These are phyloP conservation scores for Zygoascus flipseniorum DNA, from an alignment of 805 yeast species.

Conservation along the genomic window DNA sequence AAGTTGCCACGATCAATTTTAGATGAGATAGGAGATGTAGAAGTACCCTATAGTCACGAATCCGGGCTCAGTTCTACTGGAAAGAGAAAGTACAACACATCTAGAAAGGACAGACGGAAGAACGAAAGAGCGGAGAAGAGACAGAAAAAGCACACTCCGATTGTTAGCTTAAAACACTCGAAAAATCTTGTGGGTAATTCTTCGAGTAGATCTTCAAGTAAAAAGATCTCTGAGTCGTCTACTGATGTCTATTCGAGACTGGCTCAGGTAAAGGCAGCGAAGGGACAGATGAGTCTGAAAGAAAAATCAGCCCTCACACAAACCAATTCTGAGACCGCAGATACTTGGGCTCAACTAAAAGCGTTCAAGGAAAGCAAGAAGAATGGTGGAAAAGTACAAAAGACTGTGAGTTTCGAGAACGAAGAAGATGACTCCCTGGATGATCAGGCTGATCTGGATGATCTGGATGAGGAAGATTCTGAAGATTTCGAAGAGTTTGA, in stretches of 20 bases:
- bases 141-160: conserved; percentile 4
- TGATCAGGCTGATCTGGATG: conserved; percentile 19
- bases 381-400: conserved; percentile 28
- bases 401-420: conserved; percentile 30
- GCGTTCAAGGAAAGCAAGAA: conserved; percentile 31
- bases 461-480: background rate
- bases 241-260: background rate
- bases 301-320: conserved; percentile 9
- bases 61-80: conserved; percentile 23
- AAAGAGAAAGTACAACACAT: conserved; percentile 30
- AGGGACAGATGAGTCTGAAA: conserved; percentile 17
- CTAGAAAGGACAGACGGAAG: conserved; percentile 27
- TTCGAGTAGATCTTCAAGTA: background rate
- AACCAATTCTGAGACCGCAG: conserved; percentile 20
- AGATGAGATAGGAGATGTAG: conserved; percentile 6
- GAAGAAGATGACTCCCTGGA: conserved; percentile 20
- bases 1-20: conserved; percentile 10
- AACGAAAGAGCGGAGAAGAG: conserved; percentile 9
- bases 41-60: background rate
- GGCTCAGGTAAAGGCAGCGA: conserved; percentile 4
- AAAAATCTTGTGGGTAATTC: background rate
- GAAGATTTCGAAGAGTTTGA: conserved; percentile 2
- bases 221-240: background rate
- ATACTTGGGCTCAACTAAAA: conserved; percentile 38
- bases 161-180: background rate